Conservation (phyloP, 2,329 filamentous ascomycete species). For the Gaeumannomyces tritici region DNA sequence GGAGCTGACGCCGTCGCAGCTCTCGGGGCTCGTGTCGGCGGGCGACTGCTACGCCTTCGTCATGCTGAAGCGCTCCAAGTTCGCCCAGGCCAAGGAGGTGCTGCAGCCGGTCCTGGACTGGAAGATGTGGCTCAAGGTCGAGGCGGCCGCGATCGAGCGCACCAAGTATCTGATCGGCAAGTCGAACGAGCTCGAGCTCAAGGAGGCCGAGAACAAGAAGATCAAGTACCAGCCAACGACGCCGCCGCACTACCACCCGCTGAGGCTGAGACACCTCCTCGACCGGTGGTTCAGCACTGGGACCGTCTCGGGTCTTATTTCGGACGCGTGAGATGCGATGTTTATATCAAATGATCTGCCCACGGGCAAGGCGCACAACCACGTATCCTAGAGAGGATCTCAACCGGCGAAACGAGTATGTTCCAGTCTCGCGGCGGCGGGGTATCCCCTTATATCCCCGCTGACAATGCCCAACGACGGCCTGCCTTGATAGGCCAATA, state of each 20-base stretch:
- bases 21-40: conserved; percentile 1
- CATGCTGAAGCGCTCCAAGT: conserved; percentile 5
- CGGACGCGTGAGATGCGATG: not conserved
- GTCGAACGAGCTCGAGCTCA: conserved; percentile 1
- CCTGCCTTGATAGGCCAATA: not conserved
- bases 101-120: conserved; percentile 1
- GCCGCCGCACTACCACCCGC: not conserved
- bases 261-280: conserved; percentile 4
- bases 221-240: conserved; percentile 3
- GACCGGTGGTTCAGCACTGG: conserved; percentile 4
- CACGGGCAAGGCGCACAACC: not conserved
- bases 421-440: not conserved
- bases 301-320: conserved; percentile 1
- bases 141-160: not conserved
- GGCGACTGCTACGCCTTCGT: conserved; percentile 4
- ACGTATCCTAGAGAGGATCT: not conserved
- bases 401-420: not conserved
- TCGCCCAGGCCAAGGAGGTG: conserved; percentile 1
- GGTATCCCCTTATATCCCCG: not conserved
- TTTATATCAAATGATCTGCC: not conserved
- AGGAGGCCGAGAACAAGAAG: conserved; percentile 1
- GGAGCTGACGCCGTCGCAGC: not conserved
- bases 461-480: not conserved
- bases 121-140: conserved; percentile 3
- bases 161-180: conserved; percentile 2